A percentile compares a stretch with the other conserved stretches of the same genome.
Evolutionary conservation across 768 basidiomycete genomes (phyloP).

Genomic region (Pulveroboletus sp.): DNA sequence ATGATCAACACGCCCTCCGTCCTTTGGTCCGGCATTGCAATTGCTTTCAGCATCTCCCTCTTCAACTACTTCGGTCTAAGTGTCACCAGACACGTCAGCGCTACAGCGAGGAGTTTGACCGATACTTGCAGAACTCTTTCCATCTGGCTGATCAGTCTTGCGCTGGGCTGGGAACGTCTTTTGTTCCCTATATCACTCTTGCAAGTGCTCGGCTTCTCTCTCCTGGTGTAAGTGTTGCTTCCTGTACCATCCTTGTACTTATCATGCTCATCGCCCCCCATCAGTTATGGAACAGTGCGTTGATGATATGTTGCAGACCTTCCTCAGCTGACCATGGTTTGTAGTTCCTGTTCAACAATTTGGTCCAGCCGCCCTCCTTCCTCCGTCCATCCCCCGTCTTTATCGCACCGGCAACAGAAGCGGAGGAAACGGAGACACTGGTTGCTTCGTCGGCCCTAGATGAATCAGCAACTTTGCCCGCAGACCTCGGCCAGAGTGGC

Average conservation of each 20-base stretch:
- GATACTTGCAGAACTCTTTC: constrained; percentile 93
- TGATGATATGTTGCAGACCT: constrained; percentile 4
- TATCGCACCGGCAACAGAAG: constrained; percentile 35
- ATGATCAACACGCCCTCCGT: constrained; percentile 78
- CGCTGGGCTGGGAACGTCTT: constrained; percentile 87
- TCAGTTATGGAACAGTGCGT: constrained; percentile 82
- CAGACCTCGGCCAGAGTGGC: constrained; percentile 77
- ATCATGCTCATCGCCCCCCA: constrained; percentile 6
- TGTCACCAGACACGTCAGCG: constrained; percentile 90
- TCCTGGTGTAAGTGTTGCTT: constrained; percentile 74
- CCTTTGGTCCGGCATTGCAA: constrained; percentile 63
- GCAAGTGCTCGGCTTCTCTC: constrained; percentile 80
- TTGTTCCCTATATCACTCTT: constrained; percentile 78
- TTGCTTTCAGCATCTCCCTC: constrained; percentile 71
- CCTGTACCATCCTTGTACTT: constrained; percentile 5
- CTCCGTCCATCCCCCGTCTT: constrained; percentile 44
- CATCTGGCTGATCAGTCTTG: constrained; percentile 94
- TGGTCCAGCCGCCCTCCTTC: constrained; percentile 62
- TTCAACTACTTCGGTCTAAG: constrained; percentile 92
- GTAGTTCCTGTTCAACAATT: constrained; percentile 88
- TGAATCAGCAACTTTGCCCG: constrained; percentile 81
- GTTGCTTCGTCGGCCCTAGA: constrained; percentile 49
- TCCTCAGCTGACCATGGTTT: constrained; percentile 9
- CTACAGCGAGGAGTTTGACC: constrained; percentile 86
- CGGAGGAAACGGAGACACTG: constrained; percentile 57